These are phyloP conservation scores for Penicillium samsonianum DNA, from an alignment of 495 filamentous ascomycete species.

Conservation along the genomic window DNA sequence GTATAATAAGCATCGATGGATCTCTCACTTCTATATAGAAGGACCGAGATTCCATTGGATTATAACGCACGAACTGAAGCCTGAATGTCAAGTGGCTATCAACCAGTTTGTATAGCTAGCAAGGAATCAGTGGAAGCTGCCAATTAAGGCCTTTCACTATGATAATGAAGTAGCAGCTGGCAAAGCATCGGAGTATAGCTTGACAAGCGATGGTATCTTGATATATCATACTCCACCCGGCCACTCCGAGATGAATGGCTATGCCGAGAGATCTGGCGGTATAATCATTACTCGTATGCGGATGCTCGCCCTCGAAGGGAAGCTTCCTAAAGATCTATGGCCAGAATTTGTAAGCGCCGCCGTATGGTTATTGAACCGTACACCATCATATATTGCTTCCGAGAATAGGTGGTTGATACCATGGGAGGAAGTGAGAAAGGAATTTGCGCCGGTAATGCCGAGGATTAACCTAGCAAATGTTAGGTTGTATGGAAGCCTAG, in stretches of 20 bases:
- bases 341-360: not conserved
- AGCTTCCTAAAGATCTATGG: not conserved
- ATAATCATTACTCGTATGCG: not conserved
- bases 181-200: not conserved
- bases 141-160: not conserved
- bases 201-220: not conserved
- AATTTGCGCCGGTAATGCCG: not conserved
- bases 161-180: not conserved
- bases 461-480: constrained; percentile 1
- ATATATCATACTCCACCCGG: not conserved
- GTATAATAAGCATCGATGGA: not conserved
- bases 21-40: constrained; percentile 1
- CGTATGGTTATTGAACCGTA: not conserved
- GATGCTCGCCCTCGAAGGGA: not conserved
- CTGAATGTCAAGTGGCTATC: not conserved
- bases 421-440: not conserved
- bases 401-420: not conserved
- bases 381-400: not conserved
- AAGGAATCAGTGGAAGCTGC: not conserved
- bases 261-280: not conserved
- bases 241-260: not conserved
- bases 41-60: not conserved
- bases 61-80: not conserved
- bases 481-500: not conserved
- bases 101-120: not conserved